These are phyloP conservation scores for Zasmidium citrigriseum DNA, from an alignment of 2,329 filamentous ascomycete species.

Conservation along the genomic window DNA sequence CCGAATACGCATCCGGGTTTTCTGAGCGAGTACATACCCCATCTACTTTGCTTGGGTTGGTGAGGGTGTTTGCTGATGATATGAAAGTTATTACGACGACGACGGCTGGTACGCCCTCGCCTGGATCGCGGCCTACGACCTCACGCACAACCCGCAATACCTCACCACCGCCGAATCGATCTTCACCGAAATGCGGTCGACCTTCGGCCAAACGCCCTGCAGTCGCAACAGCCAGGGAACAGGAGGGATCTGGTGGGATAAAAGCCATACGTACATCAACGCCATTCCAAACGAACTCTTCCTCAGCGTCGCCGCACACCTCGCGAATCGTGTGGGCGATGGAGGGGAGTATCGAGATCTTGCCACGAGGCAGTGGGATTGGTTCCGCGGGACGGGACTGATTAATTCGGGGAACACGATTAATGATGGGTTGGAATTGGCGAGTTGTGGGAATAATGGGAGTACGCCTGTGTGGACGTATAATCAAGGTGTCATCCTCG, in stretches of 20 bases:
- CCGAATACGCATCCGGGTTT: neutral
- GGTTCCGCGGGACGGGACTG: slow-evolving; percentile 42
- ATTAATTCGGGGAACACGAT: slow-evolving; percentile 34
- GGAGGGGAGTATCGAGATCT: slow-evolving; percentile 44
- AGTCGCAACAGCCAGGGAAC: neutral
- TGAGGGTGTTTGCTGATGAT: slow-evolving; percentile 20
- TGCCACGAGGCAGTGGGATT: slow-evolving; percentile 51
- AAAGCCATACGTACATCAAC: slow-evolving; percentile 47
- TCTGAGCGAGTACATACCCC: slow-evolving; percentile 1
- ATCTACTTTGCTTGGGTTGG: too few relatives aligned
- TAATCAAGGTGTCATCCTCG: slow-evolving; percentile 63
- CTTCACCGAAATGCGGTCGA: slow-evolving; percentile 47
- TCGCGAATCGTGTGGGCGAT: slow-evolving; percentile 50
- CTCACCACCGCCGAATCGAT: slow-evolving; percentile 49
- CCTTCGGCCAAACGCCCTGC: slow-evolving; percentile 44
- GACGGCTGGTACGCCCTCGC: slow-evolving; percentile 56
- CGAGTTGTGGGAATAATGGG: slow-evolving; percentile 54
- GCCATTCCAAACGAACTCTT: slow-evolving; percentile 61
- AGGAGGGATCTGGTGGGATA: slow-evolving; percentile 51
- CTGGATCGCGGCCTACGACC: slow-evolving; percentile 56
- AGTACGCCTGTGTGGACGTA: slow-evolving; percentile 44
- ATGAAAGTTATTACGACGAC: slow-evolving; percentile 51
- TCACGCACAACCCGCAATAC: slow-evolving; percentile 47
- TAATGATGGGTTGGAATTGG: slow-evolving; percentile 48
- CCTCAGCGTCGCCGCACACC: slow-evolving; percentile 54